These are phyloP conservation scores for Trapa incisa DNA, from an alignment of 345 rosid genomes.

Conservation along the genomic window DNA sequence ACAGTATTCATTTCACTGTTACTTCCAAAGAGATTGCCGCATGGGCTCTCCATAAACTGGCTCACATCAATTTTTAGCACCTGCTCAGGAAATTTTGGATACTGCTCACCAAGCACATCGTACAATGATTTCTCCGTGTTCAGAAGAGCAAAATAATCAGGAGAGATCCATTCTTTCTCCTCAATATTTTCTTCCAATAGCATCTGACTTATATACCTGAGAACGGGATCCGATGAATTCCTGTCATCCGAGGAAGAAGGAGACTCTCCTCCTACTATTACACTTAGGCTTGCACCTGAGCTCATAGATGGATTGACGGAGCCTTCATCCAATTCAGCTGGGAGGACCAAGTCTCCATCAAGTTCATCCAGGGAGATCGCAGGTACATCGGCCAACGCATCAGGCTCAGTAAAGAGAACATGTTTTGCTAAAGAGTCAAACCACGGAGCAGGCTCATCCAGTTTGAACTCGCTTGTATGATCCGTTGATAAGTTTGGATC, in stretches of 20 bases:
- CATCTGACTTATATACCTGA: constrained; percentile 29
- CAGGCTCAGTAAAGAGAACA: not conserved
- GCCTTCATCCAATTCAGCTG: constrained; percentile 1
- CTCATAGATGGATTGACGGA: not conserved
- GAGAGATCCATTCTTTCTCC: constrained; percentile 24
- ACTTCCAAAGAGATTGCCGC: constrained; percentile 13
- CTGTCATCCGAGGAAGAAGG: constrained; percentile 20
- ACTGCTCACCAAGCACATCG: constrained; percentile 22
- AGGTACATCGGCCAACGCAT: not conserved
- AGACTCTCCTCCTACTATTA: constrained; percentile 4
- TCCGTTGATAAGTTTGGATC: not conserved
- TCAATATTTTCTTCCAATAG: constrained; percentile 42
- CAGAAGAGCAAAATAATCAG: constrained; percentile 26
- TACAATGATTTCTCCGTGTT: constrained; percentile 31
- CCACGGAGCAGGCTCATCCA: constrained; percentile 1
- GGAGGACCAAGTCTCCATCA: constrained; percentile 1
- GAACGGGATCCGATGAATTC: constrained; percentile 24
- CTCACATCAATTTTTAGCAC: constrained; percentile 1
- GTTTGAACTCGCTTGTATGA: not conserved
- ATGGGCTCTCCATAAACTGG: constrained; percentile 17
- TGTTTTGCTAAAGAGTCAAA: not conserved
- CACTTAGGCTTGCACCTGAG: not conserved
- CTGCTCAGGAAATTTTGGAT: constrained; percentile 11
- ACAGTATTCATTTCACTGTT: constrained; percentile 7
- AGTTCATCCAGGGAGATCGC: not conserved